Evolutionary conservation across 1,139 yeast genomes (phyloP), one percentile per base, ranked within the genome.

Genomic region (Taiozyma sp.): DNA sequence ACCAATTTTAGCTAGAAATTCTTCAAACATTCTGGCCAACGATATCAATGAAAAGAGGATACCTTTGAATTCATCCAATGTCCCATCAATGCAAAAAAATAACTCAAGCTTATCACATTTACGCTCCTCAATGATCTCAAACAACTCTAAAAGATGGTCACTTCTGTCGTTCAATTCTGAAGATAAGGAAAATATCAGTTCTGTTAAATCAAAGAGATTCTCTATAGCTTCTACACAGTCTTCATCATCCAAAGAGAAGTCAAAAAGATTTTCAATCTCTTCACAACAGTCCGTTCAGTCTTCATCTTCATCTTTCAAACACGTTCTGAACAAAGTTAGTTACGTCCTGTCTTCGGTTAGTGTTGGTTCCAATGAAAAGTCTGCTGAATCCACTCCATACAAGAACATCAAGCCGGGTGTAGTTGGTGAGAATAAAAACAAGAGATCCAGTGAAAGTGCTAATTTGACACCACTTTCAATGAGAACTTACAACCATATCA

Each of bases 251-350:
- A 44, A 41, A n/a, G 46, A 50, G 19, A 54, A 52, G 29, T 47
- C 45, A n/a, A 54, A 54, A 26, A 47, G 58, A 47, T 52, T 50
- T 16, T 55, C 58, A 13, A 50, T 53, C 1, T 40, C 51, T 5
- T 54, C 58, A 6, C 51, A 49, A 22, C 50, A 51, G 4, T 54
- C 57, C 6, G 32, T n/a, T 8, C 26, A 50, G 9, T 46, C 50
- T 7, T 46, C 47, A n/a, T 56, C 63, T 1, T 51, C 61, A 4
- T 57, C 63, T 1, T 53, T 66, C 53, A 62, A 63, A 47, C 54
- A 62, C 19, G 58, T 62, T 13, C 63, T 67, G 8, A 61, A 57
- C n/a, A 65, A 60, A 45, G 57, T 66, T 21, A 64, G 64, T 2
- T 62, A 61, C 37, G 64, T 56, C 5, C 53, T 66, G 21, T 56